A percentile compares a stretch with the other conserved stretches of the same genome.
Evolutionary conservation across 1,139 yeast genomes (phyloP).

Genomic region (Pichia sp.): DNA sequence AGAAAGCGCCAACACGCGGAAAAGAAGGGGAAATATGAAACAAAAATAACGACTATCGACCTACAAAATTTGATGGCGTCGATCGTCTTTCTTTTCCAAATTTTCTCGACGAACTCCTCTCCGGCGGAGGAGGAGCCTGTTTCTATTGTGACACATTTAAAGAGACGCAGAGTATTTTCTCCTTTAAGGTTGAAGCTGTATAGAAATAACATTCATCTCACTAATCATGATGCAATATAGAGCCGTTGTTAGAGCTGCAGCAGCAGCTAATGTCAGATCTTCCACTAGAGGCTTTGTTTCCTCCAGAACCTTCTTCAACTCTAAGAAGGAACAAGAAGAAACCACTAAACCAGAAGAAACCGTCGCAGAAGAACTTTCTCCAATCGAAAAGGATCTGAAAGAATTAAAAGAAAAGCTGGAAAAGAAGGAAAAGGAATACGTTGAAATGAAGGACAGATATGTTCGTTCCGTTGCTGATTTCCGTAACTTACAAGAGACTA

Average conservation of each 20-base stretch:
- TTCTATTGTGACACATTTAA: too few relatives aligned
- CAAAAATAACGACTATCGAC: too few relatives aligned
- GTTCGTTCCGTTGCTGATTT: conserved; percentile 86
- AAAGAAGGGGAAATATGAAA: too few relatives aligned
- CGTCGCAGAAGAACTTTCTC: conserved; percentile 12
- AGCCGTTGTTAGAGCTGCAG: conserved; percentile 6
- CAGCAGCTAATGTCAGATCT: conserved; percentile 5
- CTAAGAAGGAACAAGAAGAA: conserved; percentile 13
- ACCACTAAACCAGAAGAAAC: conserved; percentile 10
- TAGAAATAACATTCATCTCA: not conserved
- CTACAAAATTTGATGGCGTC: too few relatives aligned
- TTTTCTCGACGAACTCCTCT: too few relatives aligned
- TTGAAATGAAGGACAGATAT: conserved; percentile 75
- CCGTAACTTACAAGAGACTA: conserved; percentile 86
- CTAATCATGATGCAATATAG: not conserved
- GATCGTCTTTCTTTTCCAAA: too few relatives aligned
- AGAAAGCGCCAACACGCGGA: too few relatives aligned
- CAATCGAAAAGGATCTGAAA: conserved; percentile 25
- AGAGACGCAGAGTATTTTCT: too few relatives aligned
- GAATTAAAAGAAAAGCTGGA: conserved; percentile 49
- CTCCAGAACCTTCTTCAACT: conserved; percentile 3
- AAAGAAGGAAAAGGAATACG: conserved; percentile 71
- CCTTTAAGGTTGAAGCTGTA: too few relatives aligned
- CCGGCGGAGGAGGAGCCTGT: too few relatives aligned
- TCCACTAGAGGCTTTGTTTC: not conserved